A percentile compares a stretch with the other conserved stretches of the same genome.
These are phyloP conservation scores for Achlya hypogyna DNA, from an alignment of 352 stramenopile species.

Conservation along the genomic window DNA sequence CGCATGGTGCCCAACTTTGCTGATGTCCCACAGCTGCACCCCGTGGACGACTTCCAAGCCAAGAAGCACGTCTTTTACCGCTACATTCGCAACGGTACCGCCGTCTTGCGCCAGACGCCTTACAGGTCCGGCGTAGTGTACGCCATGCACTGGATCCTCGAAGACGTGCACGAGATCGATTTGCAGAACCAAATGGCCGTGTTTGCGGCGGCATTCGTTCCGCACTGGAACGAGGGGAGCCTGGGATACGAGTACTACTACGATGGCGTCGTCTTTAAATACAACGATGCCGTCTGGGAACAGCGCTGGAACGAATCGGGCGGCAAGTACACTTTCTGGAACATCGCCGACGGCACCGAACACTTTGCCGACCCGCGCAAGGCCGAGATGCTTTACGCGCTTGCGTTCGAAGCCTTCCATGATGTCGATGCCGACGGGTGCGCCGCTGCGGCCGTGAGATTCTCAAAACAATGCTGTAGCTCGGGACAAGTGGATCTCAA, in stretches of 20 bases:
- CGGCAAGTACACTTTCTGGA: constrained; percentile 32
- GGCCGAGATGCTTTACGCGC: constrained; percentile 4
- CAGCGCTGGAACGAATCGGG: constrained; percentile 27
- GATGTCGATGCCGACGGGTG: constrained; percentile 15
- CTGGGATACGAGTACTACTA: constrained; percentile 52
- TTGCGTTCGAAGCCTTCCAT: constrained; percentile 6
- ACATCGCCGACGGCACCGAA: background rate
- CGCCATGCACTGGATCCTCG: constrained; percentile 38
- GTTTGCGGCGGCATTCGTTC: constrained; percentile 35
- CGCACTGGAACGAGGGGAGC: constrained; percentile 35
- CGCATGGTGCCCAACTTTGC: background rate
- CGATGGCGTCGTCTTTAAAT: constrained; percentile 38
- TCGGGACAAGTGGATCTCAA: constrained; percentile 7
- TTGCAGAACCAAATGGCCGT: constrained; percentile 34
- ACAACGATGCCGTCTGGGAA: constrained; percentile 30
- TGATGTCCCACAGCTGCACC: constrained; percentile 12
- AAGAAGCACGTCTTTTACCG: constrained; percentile 42
- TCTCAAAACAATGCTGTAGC: background rate
- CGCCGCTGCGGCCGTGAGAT: background rate
- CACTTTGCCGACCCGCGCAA: constrained; percentile 17
- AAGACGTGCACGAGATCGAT: constrained; percentile 36
- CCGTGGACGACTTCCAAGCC: constrained; percentile 26
- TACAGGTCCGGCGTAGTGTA: constrained; percentile 19
- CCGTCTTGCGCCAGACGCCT: background rate
- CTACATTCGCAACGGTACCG: constrained; percentile 31